A percentile compares a stretch with the other conserved stretches of the same genome.
phyloP scores from a whole-genome alignment of 257 asterid genomes.

The Cynanchum wilfordii region DNA sequence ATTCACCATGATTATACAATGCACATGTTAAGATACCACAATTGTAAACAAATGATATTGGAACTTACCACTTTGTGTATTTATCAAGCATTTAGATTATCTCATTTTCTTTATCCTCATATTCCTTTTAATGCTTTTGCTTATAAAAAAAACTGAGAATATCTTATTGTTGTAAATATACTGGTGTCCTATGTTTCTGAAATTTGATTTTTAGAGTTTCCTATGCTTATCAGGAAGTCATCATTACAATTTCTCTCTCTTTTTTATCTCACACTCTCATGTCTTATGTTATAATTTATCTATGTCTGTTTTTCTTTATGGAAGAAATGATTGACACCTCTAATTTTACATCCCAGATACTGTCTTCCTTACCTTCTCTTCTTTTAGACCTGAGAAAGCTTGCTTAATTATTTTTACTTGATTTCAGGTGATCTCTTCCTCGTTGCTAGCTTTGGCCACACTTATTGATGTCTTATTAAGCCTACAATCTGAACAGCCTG shows the following conservation, averaged over 20 bases:
- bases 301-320: too few species aligned
- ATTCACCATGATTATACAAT: background rate
- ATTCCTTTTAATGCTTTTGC: background rate
- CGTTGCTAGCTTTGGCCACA: conserved; percentile 84
- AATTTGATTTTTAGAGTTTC: background rate
- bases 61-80: background rate
- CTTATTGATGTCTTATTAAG: conserved; percentile 69
- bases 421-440: conserved; percentile 77
- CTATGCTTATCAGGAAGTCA: background rate
- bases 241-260: background rate
- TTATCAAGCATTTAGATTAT: conserved; percentile 1
- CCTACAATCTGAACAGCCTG: conserved; percentile 43
- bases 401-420: conserved; percentile 14
- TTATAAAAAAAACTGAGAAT: background rate
- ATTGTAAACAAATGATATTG: background rate
- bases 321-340: background rate
- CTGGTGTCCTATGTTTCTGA: background rate
- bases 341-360: background rate
- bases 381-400: conserved; percentile 9
- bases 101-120: background rate
- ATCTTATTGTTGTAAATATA: background rate
- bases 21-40: conserved; percentile 2
- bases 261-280: background rate
- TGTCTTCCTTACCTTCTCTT: background rate
- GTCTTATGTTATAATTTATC: background rate